Conservation (phyloP, 179 eudicot genomes). For the Kewa caespitosa region DNA sequence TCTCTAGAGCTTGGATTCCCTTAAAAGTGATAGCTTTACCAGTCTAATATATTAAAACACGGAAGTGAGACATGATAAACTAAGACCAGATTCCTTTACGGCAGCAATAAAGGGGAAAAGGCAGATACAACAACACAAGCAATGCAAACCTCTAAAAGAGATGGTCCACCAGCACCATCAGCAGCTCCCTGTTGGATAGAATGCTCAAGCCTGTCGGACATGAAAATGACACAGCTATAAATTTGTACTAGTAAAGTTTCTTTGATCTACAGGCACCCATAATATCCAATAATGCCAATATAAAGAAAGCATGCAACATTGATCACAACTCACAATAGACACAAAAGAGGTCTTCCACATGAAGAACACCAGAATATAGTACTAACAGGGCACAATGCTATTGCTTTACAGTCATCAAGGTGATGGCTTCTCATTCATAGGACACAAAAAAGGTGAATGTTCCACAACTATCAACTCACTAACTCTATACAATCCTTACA, state of each 20-base stretch:
- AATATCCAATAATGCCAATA: not conserved
- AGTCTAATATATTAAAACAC: constrained; percentile 44
- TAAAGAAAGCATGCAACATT: constrained; percentile 1
- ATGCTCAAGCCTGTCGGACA: constrained; percentile 65
- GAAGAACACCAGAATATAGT: not conserved
- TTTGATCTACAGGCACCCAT: not conserved
- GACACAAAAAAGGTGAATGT: no score
- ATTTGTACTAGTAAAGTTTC: not conserved
- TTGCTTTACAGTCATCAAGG: no score
- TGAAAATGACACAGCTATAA: not conserved
- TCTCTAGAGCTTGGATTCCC: constrained; percentile 93
- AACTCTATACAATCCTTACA: no score
- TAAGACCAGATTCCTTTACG: not conserved
- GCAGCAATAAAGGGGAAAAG: not conserved
- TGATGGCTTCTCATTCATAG: no score
- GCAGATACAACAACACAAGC: not conserved
- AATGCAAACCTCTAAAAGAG: constrained; percentile 66
- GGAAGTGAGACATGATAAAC: not conserved
- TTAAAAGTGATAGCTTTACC: constrained; percentile 90
- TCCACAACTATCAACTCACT: no score
- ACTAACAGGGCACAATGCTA: no score
- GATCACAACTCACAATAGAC: constrained; percentile 1
- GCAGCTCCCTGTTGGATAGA: constrained; percentile 66
- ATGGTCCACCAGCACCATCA: constrained; percentile 60
- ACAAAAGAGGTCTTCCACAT: not conserved